Percentiles rank a stretch among this genome's conserved stretches.
These are phyloP conservation scores for Linnemannia schmuckeri DNA, from an alignment of 192 early-diverging fungal genomes.

Conservation along the genomic window DNA sequence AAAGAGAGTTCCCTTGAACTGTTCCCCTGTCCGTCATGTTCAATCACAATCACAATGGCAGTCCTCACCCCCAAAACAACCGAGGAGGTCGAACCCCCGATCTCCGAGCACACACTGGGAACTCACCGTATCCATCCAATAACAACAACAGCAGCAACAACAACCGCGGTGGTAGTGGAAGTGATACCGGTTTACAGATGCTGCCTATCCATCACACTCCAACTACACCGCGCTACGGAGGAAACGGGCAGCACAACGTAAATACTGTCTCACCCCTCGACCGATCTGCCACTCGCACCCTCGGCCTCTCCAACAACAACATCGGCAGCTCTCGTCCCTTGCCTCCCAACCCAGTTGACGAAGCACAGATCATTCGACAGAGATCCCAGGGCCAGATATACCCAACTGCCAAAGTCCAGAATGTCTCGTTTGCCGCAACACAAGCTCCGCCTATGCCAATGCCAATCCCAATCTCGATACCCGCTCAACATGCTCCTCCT, in stretches of 20 bases:
- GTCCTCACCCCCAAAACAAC: not conserved
- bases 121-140: not conserved
- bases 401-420: constrained; percentile 10
- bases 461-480: constrained; percentile 13
- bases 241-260: not conserved
- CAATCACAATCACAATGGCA: not conserved
- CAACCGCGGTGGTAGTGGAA: constrained; percentile 9
- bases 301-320: constrained; percentile 12
- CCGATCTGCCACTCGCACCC: not conserved
- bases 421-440: constrained; percentile 29
- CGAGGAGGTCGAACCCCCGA: not conserved
- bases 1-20: not conserved
- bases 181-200: constrained; percentile 27
- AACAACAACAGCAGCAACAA: constrained; percentile 12
- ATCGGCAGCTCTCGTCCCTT: constrained; percentile 30
- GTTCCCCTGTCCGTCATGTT: not conserved
- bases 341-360: constrained; percentile 30
- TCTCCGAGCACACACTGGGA: not conserved
- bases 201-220: constrained; percentile 30
- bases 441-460: constrained; percentile 23
- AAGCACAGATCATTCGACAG: constrained; percentile 45
- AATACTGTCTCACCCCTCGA: not conserved
- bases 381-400: constrained; percentile 48
- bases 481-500: not conserved
- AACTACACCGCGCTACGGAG: constrained; percentile 13